phyloP scores from a whole-genome alignment of 345 rosid species.

The Aegle marmelos region DNA sequence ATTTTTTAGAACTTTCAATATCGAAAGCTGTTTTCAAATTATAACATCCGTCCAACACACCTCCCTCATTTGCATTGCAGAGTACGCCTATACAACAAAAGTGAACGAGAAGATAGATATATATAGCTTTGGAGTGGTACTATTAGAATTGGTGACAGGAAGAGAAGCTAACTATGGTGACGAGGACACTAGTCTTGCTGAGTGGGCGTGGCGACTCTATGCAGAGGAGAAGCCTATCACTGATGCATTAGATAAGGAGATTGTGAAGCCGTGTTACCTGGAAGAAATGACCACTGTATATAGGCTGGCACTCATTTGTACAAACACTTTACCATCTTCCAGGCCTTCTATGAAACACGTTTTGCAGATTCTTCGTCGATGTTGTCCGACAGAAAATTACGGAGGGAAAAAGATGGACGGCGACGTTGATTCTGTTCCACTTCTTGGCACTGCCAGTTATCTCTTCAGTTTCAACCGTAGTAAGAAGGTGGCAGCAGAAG shows the following conservation, averaged over 20 bases:
- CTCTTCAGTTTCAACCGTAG: slow-evolving; percentile 29
- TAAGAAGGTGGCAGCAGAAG: slow-evolving; percentile 8
- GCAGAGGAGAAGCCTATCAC: slow-evolving; percentile 40
- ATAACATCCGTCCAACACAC: not conserved
- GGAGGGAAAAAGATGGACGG: slow-evolving; percentile 25
- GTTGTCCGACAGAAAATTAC: slow-evolving; percentile 18
- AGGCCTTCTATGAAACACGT: slow-evolving; percentile 87
- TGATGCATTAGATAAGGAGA: slow-evolving; percentile 60
- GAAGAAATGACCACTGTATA: slow-evolving; percentile 65
- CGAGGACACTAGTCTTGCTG: slow-evolving; percentile 72
- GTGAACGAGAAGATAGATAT: slow-evolving; percentile 82
- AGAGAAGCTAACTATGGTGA: slow-evolving; percentile 60
- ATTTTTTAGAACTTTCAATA: not conserved
- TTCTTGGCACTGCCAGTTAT: slow-evolving; percentile 33
- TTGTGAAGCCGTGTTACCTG: slow-evolving; percentile 36
- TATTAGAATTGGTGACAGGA: slow-evolving; percentile 83
- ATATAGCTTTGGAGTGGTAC: slow-evolving; percentile 90
- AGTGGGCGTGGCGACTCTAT: slow-evolving; percentile 76
- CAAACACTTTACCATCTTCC: slow-evolving; percentile 43
- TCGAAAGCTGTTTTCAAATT: not conserved
- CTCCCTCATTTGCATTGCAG: slow-evolving; percentile 35
- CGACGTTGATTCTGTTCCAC: slow-evolving; percentile 39
- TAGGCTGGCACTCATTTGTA: slow-evolving; percentile 68
- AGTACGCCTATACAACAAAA: slow-evolving; percentile 69
- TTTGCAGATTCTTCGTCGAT: slow-evolving; percentile 51